These are phyloP conservation scores for Orbilia oligospora DNA, from an alignment of 2,329 filamentous ascomycete genomes.

Conservation along the genomic window DNA sequence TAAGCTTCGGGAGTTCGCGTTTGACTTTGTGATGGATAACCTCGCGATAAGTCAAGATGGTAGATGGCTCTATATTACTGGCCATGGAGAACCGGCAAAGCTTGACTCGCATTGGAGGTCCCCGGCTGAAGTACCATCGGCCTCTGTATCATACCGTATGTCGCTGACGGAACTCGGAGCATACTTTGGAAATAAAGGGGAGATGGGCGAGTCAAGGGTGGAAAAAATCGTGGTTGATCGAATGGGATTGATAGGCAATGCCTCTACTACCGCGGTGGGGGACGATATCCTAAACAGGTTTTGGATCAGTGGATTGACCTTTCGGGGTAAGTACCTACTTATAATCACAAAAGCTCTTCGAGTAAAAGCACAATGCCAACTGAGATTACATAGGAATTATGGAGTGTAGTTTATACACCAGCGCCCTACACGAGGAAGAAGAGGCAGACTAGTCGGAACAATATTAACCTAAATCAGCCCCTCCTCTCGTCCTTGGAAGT, in stretches of 20 bases:
- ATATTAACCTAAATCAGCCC: neutral
- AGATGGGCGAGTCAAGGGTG: conserved; percentile 43
- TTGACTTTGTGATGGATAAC: conserved; percentile 56
- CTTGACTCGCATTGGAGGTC: conserved; percentile 31
- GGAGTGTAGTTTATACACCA: neutral
- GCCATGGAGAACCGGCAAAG: conserved; percentile 47
- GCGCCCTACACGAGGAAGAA: neutral
- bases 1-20: conserved; percentile 32
- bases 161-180: conserved; percentile 43
- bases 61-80: conserved; percentile 52
- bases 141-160: conserved; percentile 40
- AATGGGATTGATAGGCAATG: conserved; percentile 42
- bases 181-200: conserved; percentile 40
- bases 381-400: neutral
- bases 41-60: conserved; percentile 37
- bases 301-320: conserved; percentile 47
- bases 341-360: neutral
- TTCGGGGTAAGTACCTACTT: conserved; percentile 12
- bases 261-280: conserved; percentile 45
- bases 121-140: conserved; percentile 21
- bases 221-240: conserved; percentile 49
- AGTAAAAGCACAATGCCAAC: conserved; percentile 25
- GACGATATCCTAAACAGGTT: conserved; percentile 44
- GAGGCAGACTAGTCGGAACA: neutral
- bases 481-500: no score